Percentiles rank a stretch among this genome's conserved stretches.
These are phyloP conservation scores for Amanita subjunquillea DNA, from an alignment of 768 basidiomycete genomes.

Conservation along the genomic window DNA sequence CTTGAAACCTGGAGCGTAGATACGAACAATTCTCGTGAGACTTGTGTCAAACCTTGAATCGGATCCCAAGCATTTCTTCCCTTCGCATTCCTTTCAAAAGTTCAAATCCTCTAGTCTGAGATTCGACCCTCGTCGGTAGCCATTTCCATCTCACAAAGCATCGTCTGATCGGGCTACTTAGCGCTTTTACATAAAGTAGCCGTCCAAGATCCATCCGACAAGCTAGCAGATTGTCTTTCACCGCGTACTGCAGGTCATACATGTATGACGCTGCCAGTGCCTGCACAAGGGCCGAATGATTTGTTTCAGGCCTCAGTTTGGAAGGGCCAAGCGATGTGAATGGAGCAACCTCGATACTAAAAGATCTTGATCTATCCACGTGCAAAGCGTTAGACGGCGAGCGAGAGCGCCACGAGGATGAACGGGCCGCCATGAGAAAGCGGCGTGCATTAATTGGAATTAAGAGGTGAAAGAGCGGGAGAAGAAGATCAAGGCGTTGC, in stretches of 20 bases:
- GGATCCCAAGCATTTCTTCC: not conserved
- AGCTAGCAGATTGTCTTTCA: not conserved
- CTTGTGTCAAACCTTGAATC: conserved; percentile 38
- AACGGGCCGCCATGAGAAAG: conserved; percentile 37
- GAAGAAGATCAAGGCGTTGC: conserved; percentile 42
- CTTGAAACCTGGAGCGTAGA: conserved; percentile 63
- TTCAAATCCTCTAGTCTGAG: conserved; percentile 45
- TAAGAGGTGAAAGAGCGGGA: conserved; percentile 54
- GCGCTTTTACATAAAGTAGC: conserved; percentile 52
- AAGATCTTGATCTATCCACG: conserved; percentile 70
- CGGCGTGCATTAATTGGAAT: conserved; percentile 52
- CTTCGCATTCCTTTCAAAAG: not conserved
- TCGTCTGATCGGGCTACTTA: conserved; percentile 15
- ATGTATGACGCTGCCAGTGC: conserved; percentile 15
- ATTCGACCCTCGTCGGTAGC: too few species aligned
- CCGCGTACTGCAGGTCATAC: conserved; percentile 15
- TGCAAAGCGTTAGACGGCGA: conserved; percentile 27
- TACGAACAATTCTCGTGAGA: conserved; percentile 55
- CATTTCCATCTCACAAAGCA: not conserved
- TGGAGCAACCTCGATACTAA: conserved; percentile 34
- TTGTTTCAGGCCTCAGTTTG: not conserved
- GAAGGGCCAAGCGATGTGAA: conserved; percentile 1
- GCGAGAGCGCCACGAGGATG: too few species aligned
- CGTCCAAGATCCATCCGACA: conserved; percentile 47
- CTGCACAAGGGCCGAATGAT: not conserved